Percentiles rank a stretch among this genome's conserved stretches.
Evolutionary conservation across 2,329 filamentous ascomycete genomes (phyloP).

Genomic region (Cyphellophora europaea): DNA sequence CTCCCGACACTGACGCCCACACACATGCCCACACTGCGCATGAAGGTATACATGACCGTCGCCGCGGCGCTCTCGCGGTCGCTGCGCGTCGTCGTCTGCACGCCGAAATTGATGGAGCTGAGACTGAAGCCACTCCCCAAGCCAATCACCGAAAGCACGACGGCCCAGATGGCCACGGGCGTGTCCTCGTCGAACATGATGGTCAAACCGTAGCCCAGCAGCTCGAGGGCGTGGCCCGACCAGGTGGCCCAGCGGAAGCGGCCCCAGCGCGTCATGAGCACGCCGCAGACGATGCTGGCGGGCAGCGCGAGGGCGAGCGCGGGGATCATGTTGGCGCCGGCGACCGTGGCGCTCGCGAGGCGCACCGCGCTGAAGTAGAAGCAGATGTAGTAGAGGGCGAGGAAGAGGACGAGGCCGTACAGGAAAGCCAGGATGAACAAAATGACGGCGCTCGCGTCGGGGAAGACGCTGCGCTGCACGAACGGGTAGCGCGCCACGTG

Average conservation of each 20-base stretch:
- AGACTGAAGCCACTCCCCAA: constrained; percentile 34
- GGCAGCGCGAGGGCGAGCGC: constrained; percentile 23
- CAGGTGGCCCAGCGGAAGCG: constrained; percentile 33
- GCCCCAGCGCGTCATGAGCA: constrained; percentile 25
- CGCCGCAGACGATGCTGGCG: constrained; percentile 22
- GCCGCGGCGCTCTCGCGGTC: constrained; percentile 25
- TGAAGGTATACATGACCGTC: constrained; percentile 28
- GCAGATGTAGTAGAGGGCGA: constrained; percentile 32
- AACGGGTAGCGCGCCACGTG: constrained; percentile 26
- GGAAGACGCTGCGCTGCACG: constrained; percentile 29
- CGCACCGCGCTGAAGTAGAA: constrained; percentile 32
- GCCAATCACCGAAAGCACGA: constrained; percentile 29
- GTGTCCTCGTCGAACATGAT: constrained; percentile 26
- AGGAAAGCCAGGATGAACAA: constrained; percentile 32
- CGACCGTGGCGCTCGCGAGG: constrained; percentile 23
- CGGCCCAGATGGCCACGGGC: constrained; percentile 25
- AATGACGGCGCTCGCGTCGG: constrained; percentile 24
- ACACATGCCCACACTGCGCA: constrained; percentile 34
- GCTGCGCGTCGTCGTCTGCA: constrained; percentile 27
- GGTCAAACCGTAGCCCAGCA: constrained; percentile 27
- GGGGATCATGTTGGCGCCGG: constrained; percentile 31
- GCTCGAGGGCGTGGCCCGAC: constrained; percentile 30
- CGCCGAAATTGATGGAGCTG: constrained; percentile 29
- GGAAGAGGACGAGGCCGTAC: constrained; percentile 36
- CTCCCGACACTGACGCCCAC: constrained; percentile 32